A percentile compares a stretch with the other conserved stretches of the same genome.
Evolutionary conservation across 2,329 filamentous ascomycete species (phyloP).

Genomic region (Paecilomyces fulvus): DNA sequence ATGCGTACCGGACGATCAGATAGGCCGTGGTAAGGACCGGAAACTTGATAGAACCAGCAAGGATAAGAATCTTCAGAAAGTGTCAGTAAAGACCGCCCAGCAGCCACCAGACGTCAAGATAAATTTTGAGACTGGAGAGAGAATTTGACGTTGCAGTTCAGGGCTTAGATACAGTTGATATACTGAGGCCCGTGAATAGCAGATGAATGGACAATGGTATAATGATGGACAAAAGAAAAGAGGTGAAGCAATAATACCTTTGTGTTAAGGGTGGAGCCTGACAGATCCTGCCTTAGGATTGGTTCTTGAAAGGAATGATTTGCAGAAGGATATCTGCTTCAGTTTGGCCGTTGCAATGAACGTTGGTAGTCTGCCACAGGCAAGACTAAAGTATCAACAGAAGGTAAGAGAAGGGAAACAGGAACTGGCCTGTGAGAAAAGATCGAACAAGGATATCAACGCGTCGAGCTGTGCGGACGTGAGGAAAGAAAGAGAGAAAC

Average conservation of each 20-base stretch:
- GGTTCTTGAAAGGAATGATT: constrained; percentile 7
- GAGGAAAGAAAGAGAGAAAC: constrained; percentile 9
- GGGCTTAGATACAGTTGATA: neutral
- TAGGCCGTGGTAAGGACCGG: constrained; percentile 5
- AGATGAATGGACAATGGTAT: neutral
- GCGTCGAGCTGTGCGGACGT: constrained; percentile 17
- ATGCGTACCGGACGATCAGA: constrained; percentile 29
- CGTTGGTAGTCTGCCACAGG: constrained; percentile 25
- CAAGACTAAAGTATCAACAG: constrained; percentile 12
- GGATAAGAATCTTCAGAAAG: constrained; percentile 3
- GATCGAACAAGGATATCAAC: constrained; percentile 18
- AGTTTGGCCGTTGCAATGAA: constrained; percentile 13
- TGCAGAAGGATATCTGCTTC: neutral
- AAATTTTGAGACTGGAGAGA: no score
- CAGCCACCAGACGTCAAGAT: neutral
- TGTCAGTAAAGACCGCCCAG: neutral
- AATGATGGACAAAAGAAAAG: neutral
- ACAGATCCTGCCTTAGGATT: constrained; percentile 4
- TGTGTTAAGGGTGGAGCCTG: constrained; percentile 6
- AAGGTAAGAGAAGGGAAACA: constrained; percentile 22
- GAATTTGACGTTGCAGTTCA: neutral
- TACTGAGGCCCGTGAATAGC: neutral
- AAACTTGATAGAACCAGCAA: neutral
- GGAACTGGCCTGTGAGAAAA: constrained; percentile 25
- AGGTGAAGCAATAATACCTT: constrained; percentile 15